A percentile compares a stretch with the other conserved stretches of the same genome.
phyloP scores from a whole-genome alignment of 2,329 filamentous ascomycete genomes.

The Ophiostoma angusticollis region DNA sequence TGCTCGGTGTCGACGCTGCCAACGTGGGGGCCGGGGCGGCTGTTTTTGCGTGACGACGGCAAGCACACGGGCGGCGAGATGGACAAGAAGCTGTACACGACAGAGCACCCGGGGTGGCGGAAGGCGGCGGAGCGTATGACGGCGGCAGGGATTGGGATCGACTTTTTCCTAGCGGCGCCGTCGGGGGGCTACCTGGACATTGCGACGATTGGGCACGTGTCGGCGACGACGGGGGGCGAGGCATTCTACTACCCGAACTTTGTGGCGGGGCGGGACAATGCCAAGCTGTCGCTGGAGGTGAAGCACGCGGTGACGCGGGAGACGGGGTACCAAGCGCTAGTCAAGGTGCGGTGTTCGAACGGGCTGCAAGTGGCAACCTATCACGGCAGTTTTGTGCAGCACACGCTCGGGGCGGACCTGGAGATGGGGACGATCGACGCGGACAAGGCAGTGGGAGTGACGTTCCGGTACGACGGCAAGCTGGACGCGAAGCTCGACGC shows the following conservation, averaged over 20 bases:
- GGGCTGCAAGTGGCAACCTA: conserved; percentile 89
- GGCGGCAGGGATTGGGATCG: conserved; percentile 70
- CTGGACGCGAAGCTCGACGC: conserved; percentile 93
- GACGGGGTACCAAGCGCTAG: conserved; percentile 87
- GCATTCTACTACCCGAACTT: conserved; percentile 97
- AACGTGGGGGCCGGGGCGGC: conserved; percentile 76
- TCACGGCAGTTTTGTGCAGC: conserved; percentile 91
- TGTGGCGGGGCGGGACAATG: conserved; percentile 69
- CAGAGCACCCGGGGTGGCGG: conserved; percentile 78
- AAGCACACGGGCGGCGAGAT: conserved; percentile 77
- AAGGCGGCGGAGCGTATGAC: conserved; percentile 82
- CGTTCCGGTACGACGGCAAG: conserved; percentile 93
- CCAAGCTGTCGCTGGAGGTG: conserved; percentile 75
- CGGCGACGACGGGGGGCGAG: conserved; percentile 84
- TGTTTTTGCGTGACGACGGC: conserved; percentile 78
- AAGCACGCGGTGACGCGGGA: conserved; percentile 76
- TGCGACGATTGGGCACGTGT: conserved; percentile 81
- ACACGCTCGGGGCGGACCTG: conserved; percentile 86
- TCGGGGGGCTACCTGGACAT: conserved; percentile 86
- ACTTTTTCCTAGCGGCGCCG: conserved; percentile 89
- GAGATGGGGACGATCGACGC: conserved; percentile 87
- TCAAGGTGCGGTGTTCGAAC: conserved; percentile 98
- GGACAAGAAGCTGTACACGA: conserved; percentile 83
- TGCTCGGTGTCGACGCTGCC: conserved; percentile 80
- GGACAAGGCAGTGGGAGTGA: conserved; percentile 83